A percentile compares a stretch with the other conserved stretches of the same genome.
phyloP scores from a whole-genome alignment of 2,329 filamentous ascomycete species.

The Ilyonectria mors-panacis region DNA sequence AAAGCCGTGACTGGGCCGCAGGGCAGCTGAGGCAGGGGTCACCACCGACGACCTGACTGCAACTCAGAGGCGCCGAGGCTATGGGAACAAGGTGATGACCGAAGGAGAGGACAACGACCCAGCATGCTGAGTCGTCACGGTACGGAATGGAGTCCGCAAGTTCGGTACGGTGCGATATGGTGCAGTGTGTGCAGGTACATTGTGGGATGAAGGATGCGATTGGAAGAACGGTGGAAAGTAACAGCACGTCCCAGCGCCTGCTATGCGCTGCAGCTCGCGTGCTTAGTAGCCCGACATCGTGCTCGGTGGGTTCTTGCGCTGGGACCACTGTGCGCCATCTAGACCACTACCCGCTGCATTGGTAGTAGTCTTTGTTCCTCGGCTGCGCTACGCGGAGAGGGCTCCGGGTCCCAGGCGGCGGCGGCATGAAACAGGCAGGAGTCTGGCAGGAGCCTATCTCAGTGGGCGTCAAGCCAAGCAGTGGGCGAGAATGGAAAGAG shows the following conservation, averaged over 20 bases:
- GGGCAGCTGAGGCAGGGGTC: slow-evolving; percentile 34
- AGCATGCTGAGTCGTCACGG: neutral
- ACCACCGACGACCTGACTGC: slow-evolving; percentile 22
- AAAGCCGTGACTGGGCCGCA: slow-evolving; percentile 16
- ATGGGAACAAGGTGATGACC: slow-evolving; percentile 22
- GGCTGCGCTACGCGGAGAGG: neutral
- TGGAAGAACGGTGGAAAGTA: neutral
- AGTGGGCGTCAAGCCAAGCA: neutral
- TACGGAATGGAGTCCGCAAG: neutral
- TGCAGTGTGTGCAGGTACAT: no score
- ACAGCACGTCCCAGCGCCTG: slow-evolving; percentile 35
- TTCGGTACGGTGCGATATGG: no score
- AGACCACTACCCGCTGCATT: neutral
- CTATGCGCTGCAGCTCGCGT: slow-evolving; percentile 44
- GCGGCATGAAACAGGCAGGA: neutral
- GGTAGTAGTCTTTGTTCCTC: neutral
- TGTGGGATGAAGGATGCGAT: neutral
- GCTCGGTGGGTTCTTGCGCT: slow-evolving; percentile 25
- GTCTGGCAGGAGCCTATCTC: neutral
- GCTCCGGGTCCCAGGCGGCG: neutral
- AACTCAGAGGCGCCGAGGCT: slow-evolving; percentile 25
- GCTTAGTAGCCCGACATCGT: slow-evolving; percentile 25
- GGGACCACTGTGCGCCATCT: slow-evolving; percentile 22
- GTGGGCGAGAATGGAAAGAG: neutral
- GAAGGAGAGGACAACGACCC: neutral